phyloP scores from a whole-genome alignment of 768 basidiomycete genomes.

The Leccinum aurantiacum region DNA sequence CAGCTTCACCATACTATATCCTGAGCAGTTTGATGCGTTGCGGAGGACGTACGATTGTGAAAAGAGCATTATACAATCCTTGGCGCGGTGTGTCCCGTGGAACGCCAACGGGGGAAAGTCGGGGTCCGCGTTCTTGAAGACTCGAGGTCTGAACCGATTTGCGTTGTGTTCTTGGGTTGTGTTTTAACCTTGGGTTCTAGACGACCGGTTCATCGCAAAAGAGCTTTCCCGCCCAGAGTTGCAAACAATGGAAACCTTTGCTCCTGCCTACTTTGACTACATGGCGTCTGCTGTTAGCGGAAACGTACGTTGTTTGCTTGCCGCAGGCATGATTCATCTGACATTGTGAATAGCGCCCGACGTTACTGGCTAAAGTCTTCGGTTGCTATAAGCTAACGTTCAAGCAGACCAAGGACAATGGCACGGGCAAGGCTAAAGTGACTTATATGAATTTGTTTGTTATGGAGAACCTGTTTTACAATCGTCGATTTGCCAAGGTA shows the following conservation, averaged over 20 bases:
- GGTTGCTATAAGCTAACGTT: slow-evolving; percentile 96
- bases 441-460: slow-evolving; percentile 95
- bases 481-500: slow-evolving; percentile 86
- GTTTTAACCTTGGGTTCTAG: slow-evolving; percentile 39
- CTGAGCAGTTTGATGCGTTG: slow-evolving; percentile 94
- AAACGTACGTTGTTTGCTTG: slow-evolving; percentile 52
- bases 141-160: slow-evolving; percentile 58
- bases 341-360: slow-evolving; percentile 66
- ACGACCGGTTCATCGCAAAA: slow-evolving; percentile 98
- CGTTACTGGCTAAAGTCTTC: slow-evolving; percentile 92
- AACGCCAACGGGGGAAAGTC: slow-evolving; percentile 95
- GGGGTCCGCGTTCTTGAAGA: slow-evolving; percentile 95
- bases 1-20: slow-evolving; percentile 92
- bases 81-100: slow-evolving; percentile 95
- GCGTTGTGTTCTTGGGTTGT: not conserved
- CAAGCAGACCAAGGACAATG: slow-evolving; percentile 72
- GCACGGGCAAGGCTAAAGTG: slow-evolving; percentile 63
- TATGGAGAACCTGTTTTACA: slow-evolving; percentile 98
- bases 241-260: slow-evolving; percentile 95
- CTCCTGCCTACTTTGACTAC: slow-evolving; percentile 96
- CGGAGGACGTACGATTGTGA: slow-evolving; percentile 93
- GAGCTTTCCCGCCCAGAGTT: slow-evolving; percentile 89
- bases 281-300: slow-evolving; percentile 92
- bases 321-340: slow-evolving; percentile 1
- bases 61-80: slow-evolving; percentile 88